These are phyloP conservation scores for Tylopilus intermedius DNA, from an alignment of 768 basidiomycete genomes.

Conservation along the genomic window DNA sequence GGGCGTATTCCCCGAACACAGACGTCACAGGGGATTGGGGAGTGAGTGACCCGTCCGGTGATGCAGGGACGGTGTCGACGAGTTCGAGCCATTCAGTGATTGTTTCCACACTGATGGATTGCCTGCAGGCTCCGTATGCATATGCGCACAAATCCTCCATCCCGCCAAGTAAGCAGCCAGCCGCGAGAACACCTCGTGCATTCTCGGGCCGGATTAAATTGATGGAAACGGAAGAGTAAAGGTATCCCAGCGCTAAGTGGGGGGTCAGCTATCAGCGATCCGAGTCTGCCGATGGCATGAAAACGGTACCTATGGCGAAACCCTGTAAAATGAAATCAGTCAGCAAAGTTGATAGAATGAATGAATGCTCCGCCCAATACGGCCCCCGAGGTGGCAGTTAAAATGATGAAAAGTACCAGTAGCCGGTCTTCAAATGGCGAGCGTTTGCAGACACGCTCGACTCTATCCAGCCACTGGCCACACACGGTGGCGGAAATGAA, in stretches of 20 bases:
- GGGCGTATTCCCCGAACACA: conserved; percentile 75
- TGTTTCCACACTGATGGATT: conserved; percentile 70
- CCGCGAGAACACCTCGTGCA: conserved; percentile 80
- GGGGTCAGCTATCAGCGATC: conserved; percentile 18
- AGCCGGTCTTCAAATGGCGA: conserved; percentile 15
- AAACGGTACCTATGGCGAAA: conserved; percentile 61
- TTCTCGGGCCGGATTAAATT: conserved; percentile 69
- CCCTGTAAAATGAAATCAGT: conserved; percentile 40
- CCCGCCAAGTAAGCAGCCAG: conserved; percentile 78
- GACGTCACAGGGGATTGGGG: conserved; percentile 49
- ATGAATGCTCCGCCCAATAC: conserved; percentile 16
- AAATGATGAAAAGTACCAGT: conserved; percentile 13
- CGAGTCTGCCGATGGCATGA: conserved; percentile 4
- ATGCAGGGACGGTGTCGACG: conserved; percentile 50
- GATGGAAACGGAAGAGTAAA: conserved; percentile 71
- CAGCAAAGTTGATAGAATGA: conserved; percentile 11
- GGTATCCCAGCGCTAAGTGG: conserved; percentile 65
- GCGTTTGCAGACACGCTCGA: conserved; percentile 15
- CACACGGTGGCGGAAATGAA: conserved; percentile 30
- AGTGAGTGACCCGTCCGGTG: conserved; percentile 41
- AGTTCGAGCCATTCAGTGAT: conserved; percentile 77
- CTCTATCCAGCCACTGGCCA: conserved; percentile 17
- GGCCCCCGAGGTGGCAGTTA: conserved; percentile 19
- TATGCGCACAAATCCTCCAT: conserved; percentile 82
- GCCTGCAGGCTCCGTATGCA: conserved; percentile 72